These are phyloP conservation scores for Mycena epipterygia DNA, from an alignment of 768 basidiomycete species.

Conservation along the genomic window DNA sequence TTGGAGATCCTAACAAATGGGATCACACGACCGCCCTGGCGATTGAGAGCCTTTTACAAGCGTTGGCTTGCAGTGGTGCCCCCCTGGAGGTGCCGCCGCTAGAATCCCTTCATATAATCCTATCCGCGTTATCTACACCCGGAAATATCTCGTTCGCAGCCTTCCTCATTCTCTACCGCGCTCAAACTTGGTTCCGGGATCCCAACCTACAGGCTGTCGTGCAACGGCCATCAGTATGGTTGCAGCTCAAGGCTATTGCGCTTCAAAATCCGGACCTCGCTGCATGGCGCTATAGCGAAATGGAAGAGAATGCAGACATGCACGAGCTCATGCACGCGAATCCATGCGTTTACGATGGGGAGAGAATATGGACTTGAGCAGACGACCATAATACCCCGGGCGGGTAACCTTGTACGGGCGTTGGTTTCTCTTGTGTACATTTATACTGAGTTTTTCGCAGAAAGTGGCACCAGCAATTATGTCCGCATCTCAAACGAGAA, in stretches of 20 bases:
- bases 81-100: neutral
- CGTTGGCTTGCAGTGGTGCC: neutral
- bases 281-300: no score
- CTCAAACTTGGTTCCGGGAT: neutral
- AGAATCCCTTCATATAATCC: neutral
- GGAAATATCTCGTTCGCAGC: neutral
- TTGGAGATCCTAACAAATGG: neutral
- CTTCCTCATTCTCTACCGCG: neutral
- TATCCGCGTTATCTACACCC: neutral
- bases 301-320: no score
- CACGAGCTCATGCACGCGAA: no score
- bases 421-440: no score
- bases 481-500: no score
- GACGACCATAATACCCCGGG: no score
- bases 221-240: neutral
- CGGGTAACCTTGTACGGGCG: no score
- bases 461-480: no score
- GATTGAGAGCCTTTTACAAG: neutral
- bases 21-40: neutral
- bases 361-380: no score
- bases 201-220: neutral
- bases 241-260: neutral
- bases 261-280: neutral
- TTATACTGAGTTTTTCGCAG: no score
- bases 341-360: no score